Conservation (phyloP, 202 grass and related monocot species). For the Panicum hallii region DNA sequence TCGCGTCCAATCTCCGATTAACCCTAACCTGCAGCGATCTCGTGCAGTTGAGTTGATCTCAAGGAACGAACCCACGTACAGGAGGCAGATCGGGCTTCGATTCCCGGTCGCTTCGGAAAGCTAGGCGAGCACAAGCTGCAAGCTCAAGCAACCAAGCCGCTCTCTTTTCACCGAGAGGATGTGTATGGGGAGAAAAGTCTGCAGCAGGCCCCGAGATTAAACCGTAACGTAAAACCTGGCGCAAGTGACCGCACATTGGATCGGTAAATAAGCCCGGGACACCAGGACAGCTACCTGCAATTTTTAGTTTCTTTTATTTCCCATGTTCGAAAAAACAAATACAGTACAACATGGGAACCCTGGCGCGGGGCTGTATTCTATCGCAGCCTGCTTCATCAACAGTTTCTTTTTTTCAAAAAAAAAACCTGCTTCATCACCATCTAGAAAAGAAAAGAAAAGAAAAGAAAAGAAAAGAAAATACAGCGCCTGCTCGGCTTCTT, state of each 20-base stretch:
- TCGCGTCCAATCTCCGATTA: background rate
- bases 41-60: slow-evolving; percentile 33
- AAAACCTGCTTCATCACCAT: too few relatives aligned
- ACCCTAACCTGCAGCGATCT: background rate
- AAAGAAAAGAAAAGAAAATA: background rate
- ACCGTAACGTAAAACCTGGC: background rate
- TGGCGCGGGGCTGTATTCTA: background rate
- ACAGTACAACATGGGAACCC: background rate
- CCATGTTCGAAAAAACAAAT: too few relatives aligned
- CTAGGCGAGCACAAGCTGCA: slow-evolving; percentile 12
- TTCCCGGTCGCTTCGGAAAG: slow-evolving; percentile 31
- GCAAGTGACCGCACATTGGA: background rate
- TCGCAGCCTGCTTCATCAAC: too few relatives aligned
- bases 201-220: background rate
- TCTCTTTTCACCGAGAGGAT: background rate
- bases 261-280: too few relatives aligned
- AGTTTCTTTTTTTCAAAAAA: too few relatives aligned
- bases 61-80: slow-evolving; percentile 22
- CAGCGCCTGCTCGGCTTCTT: background rate
- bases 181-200: background rate
- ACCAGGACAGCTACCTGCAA: too few relatives aligned
- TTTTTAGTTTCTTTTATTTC: too few relatives aligned
- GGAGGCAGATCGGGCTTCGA: slow-evolving; percentile 8
- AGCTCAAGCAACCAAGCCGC: slow-evolving; percentile 18
- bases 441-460: too few relatives aligned